Evolutionary conservation across 345 rosid genomes (phyloP).

Genomic region (Zanthoxylum bungeanum): DNA sequence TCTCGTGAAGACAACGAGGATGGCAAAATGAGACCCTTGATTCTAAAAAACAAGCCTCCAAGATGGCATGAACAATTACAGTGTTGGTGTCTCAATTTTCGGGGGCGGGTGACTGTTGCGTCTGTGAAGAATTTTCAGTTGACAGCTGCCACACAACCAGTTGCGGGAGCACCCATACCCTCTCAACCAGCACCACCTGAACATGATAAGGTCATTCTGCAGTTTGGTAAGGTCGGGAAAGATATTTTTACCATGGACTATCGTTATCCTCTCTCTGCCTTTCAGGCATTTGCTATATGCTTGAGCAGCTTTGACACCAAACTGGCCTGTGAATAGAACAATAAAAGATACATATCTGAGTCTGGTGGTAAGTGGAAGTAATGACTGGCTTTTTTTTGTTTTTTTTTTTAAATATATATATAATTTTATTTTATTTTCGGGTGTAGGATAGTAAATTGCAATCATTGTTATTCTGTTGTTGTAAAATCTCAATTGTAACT

Average conservation of each 20-base stretch:
- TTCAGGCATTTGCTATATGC: conserved; percentile 96
- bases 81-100: conserved; percentile 66
- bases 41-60: conserved; percentile 61
- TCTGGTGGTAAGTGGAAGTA: no score
- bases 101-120: conserved; percentile 64
- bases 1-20: conserved; percentile 22
- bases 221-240: conserved; percentile 94
- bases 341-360: neutral
- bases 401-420: no score
- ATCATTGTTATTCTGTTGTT: neutral
- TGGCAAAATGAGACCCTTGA: conserved; percentile 37
- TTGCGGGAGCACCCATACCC: conserved; percentile 35
- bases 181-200: conserved; percentile 47
- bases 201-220: conserved; percentile 86
- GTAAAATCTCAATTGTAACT: conserved; percentile 13
- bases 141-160: conserved; percentile 44
- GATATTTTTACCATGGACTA: conserved; percentile 99
- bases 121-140: conserved; percentile 69
- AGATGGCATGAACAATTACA: conserved; percentile 73
- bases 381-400: neutral
- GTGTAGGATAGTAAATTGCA: conserved; percentile 14
- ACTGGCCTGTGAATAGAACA: conserved; percentile 88
- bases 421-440: no score
- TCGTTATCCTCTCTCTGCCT: conserved; percentile 89
- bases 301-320: conserved; percentile 99